Evolutionary conservation across 2,329 filamentous ascomycete genomes (phyloP).

Genomic region (Pseudocercospora crystallina): DNA sequence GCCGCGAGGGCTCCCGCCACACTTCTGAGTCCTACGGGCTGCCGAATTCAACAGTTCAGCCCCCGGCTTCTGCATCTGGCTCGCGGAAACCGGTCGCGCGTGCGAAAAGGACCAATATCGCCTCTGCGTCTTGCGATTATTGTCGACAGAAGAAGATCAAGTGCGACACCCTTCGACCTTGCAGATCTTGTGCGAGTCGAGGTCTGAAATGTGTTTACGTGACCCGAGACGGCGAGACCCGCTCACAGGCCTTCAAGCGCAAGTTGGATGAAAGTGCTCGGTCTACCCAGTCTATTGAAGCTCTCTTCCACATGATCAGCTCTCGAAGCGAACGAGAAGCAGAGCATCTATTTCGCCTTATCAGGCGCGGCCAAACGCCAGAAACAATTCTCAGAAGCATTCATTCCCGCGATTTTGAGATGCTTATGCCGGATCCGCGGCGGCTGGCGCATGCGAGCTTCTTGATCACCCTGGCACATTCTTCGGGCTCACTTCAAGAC

Average conservation of each 20-base stretch:
- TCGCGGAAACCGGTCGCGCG: too few relatives aligned
- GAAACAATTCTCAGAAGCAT: background rate
- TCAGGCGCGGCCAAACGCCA: background rate
- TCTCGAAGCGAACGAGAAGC: background rate
- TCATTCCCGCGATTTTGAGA: background rate
- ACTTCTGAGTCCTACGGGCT: too few relatives aligned
- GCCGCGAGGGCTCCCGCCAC: too few relatives aligned
- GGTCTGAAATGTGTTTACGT: slow-evolving; percentile 3
- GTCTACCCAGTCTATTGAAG: background rate
- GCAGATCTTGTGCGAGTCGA: background rate
- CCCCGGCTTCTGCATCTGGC: too few relatives aligned
- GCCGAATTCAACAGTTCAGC: too few relatives aligned
- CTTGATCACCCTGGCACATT: slow-evolving; percentile 10
- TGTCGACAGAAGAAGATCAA: slow-evolving; percentile 1
- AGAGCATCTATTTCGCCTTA: background rate
- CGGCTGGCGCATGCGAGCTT: background rate
- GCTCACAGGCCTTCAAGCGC: slow-evolving; percentile 9
- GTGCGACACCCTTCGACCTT: background rate
- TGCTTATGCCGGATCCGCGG: background rate
- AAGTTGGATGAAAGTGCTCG: slow-evolving; percentile 7
- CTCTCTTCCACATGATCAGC: slow-evolving; percentile 1
- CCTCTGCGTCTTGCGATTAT: background rate
- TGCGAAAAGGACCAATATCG: too few relatives aligned
- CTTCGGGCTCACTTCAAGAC: slow-evolving; percentile 12
- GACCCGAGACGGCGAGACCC: slow-evolving; percentile 7